phyloP scores from a whole-genome alignment of 331 rosid genomes.

The Telfairia occidentalis region DNA sequence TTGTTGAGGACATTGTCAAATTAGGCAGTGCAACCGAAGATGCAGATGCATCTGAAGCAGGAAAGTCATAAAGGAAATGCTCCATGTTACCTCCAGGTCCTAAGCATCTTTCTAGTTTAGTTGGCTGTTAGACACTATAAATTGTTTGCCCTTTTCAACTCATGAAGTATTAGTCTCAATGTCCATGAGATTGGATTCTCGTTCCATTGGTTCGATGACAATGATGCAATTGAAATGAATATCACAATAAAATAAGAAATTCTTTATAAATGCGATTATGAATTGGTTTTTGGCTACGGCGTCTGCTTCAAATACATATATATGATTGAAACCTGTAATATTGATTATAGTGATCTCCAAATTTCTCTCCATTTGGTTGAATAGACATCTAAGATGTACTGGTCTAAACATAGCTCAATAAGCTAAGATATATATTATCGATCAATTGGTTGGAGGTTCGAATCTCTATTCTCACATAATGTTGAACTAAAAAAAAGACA shows the following conservation, averaged over 20 bases:
- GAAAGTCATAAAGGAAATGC: slow-evolving; percentile 4
- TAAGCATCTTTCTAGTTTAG: not conserved
- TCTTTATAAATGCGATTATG: not conserved
- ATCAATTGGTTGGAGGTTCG: too few relatives aligned
- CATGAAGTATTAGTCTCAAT: not conserved
- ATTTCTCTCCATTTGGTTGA: not conserved
- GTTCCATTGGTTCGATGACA: not conserved
- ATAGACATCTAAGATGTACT: not conserved
- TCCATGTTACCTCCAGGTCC: not conserved
- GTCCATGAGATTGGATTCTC: not conserved
- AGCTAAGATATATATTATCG: too few relatives aligned
- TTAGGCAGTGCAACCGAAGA: slow-evolving; percentile 72
- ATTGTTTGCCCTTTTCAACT: not conserved
- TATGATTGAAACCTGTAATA: too few relatives aligned
- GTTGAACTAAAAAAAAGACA: too few relatives aligned
- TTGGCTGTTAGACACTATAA: not conserved
- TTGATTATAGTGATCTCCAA: not conserved
- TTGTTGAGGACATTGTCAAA: slow-evolving; percentile 85
- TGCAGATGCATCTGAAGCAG: slow-evolving; percentile 31
- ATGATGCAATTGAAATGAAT: not conserved
- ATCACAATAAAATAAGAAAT: not conserved
- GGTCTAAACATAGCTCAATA: too few relatives aligned
- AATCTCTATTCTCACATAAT: too few relatives aligned
- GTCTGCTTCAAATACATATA: not conserved
- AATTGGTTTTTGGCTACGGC: not conserved